Evolutionary conservation across 768 basidiomycete species (phyloP), one percentile per base, ranked within the genome.

Genomic region (Podaxis sp.): DNA sequence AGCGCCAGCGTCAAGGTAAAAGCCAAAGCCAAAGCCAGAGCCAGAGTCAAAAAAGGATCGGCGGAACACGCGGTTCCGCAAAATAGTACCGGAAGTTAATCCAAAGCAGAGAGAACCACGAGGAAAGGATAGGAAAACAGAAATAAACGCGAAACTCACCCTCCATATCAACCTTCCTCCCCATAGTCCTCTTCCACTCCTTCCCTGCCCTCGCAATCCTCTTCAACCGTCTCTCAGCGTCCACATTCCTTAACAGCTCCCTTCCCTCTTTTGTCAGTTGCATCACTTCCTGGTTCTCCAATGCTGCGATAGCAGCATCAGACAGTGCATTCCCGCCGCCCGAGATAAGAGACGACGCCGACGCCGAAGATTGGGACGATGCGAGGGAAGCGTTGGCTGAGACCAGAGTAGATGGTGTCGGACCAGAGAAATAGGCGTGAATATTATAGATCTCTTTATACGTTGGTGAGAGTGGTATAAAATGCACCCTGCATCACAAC

Each of bases 371-470:
- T 12, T 36, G 11, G 12, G 30, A 12, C 2, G 28, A 44, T 2
- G 24, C 2, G 13, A 33, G 52, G 26, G 71, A 48, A 26, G 79
- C 78, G 67, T 87, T 87, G n/a, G 80, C 78, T 0, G 79, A 76
- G 24, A 77, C 71, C 11, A 89, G 74, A 57, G 87, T 84, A 1
- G 87, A 79, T 2, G 78, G 71, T 0, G 91, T 81, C 1, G 91
- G 86, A 0, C 96, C 95, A 0, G 92, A 92, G 77, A 96, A 97
- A 80, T 88, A 96, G 5, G 93, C 83, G 68, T 90, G 84, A 60
- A 96, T 83, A 72, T 96, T 95, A 77, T 97, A 96, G 59, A 98
- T 86, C 75, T 98, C 96, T 38, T 82, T 77, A 75, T 96, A 96
- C 7, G 86, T 81, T 49, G 88, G 80, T 0, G 93, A 93, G 52